Evolutionary conservation across 2,329 filamentous ascomycete species (phyloP), one percentile per base, ranked within the genome.

Genomic region (Sporothrix globosa): DNA sequence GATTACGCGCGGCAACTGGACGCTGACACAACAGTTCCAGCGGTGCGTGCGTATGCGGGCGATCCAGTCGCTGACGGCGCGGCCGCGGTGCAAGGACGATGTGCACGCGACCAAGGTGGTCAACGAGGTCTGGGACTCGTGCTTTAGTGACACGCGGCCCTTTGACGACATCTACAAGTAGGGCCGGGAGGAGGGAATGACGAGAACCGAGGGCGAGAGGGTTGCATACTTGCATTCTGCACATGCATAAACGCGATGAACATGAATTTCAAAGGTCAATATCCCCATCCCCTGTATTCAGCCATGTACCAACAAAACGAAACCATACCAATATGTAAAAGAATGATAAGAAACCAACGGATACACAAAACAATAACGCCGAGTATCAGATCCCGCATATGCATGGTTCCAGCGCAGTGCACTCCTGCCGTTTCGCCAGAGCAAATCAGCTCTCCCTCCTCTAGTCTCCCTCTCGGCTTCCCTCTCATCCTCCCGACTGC

Each of bases 91-190:
- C 78, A 92, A 92, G 79, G 92, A 97, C 80, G 90, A 97, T 76
- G 89, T 90, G 17, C 92, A 98, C 75, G 96, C 96, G 4, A 87
- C 88, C 67, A 92, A 91, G 81, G 90, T 96, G 34, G 93, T 99
- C 71, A 96, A 98, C 80, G 91, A 97, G 80, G 96, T 99, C n/a
- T 99, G 95, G 93, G 94, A 97, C 75, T 97, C 93, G 76, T 99
- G 96, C 80, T 99, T 97, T 79, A 84, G 88, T 67, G 96, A 99
- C 81, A 98, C 95, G 4, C 85, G 96, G 77, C 96, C 96, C 2
- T 99, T 99, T 81, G 93, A 98, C 79, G 95, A 98, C 79, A 93
- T 99, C 68, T 99, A 97, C 80, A 90, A 92, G 79, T 95, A 79
- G 82, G 61, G n/a, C 19, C 11, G 21, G 21, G 21, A 2, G 7